Percentiles rank a stretch among this genome's conserved stretches.
Evolutionary conservation across 257 asterid genomes (phyloP).

Genomic region (Fraxinus excelsior): DNA sequence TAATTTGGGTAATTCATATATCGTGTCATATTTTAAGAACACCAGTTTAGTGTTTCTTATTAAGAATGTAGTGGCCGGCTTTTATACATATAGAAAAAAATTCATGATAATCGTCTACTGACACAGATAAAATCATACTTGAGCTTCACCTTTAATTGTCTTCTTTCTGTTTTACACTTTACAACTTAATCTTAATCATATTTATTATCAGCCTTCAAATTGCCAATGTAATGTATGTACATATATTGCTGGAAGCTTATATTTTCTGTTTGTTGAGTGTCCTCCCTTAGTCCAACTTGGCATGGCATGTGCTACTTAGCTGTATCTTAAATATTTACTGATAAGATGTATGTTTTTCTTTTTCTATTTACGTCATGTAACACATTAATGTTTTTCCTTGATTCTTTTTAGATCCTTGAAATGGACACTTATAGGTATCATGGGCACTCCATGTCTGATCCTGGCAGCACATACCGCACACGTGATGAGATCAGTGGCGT

Average conservation of each 20-base stretch:
- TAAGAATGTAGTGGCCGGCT: background rate
- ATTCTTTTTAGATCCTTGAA: constrained; percentile 81
- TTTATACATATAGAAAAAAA: too few relatives aligned
- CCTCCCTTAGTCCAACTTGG: background rate
- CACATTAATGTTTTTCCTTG: constrained; percentile 25
- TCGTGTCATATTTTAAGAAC: background rate
- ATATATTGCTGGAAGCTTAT: constrained; percentile 10
- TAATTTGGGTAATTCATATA: background rate
- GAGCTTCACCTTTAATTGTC: background rate
- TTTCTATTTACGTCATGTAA: constrained; percentile 20
- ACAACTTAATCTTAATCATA: too few relatives aligned
- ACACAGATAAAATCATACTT: background rate
- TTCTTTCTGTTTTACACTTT: background rate
- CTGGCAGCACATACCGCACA: constrained; percentile 98
- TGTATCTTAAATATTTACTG: background rate
- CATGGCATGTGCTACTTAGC: background rate
- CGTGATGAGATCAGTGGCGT: constrained; percentile 92
- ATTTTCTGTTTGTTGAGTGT: constrained; percentile 2
- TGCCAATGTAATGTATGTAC: background rate
- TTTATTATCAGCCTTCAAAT: background rate
- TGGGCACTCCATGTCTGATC: constrained; percentile 99
- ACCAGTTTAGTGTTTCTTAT: background rate
- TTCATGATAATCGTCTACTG: background rate
- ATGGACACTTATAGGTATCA: constrained; percentile 99
- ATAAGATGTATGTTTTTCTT: constrained; percentile 8